Percentiles rank a stretch among this genome's conserved stretches.
These are phyloP conservation scores for Nitzschia putrida DNA, from an alignment of 108 stramenopile genomes.

Conservation along the genomic window DNA sequence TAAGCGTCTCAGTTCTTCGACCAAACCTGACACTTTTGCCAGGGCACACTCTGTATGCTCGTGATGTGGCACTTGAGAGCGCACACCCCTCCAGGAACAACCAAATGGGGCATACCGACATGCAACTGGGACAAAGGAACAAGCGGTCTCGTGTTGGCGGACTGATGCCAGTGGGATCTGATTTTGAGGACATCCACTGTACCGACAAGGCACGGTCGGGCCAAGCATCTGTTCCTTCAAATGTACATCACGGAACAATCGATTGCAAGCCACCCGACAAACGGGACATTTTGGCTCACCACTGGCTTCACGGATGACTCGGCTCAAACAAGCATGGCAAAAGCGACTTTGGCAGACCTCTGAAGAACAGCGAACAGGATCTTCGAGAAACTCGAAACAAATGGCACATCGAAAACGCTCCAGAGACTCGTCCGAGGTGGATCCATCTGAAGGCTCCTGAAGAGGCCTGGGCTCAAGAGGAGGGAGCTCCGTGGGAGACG, in stretches of 20 bases:
- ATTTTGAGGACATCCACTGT: conserved; percentile 21
- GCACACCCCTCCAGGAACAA: conserved; percentile 36
- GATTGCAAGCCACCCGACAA: conserved; percentile 28
- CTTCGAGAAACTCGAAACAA: conserved; percentile 35
- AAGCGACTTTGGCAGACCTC: conserved; percentile 36
- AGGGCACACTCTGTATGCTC: conserved; percentile 23
- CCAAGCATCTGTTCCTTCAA: conserved; percentile 12
- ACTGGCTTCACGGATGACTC: conserved; percentile 8
- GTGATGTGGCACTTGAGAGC: conserved; percentile 13
- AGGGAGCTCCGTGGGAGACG: too few species aligned
- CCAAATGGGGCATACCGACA: conserved; percentile 37
- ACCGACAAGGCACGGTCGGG: conserved; percentile 28
- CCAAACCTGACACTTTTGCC: conserved; percentile 14
- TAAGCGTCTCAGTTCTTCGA: conserved; percentile 21
- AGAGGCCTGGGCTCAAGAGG: too few species aligned
- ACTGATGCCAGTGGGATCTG: conserved; percentile 13
- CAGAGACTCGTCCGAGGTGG: too few species aligned
- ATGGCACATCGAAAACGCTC: conserved; percentile 35
- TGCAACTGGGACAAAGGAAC: conserved; percentile 15
- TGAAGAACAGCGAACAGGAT: conserved; percentile 34
- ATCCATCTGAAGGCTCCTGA: too few species aligned
- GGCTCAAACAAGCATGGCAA: conserved; percentile 27
- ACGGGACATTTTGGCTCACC: conserved; percentile 26
- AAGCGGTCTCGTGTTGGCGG: conserved; percentile 30
- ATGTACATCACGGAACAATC: conserved; percentile 14